Base-by-base conservation (phyloP, 148 eudicot species). In the Beta vulgaris region DNA sequence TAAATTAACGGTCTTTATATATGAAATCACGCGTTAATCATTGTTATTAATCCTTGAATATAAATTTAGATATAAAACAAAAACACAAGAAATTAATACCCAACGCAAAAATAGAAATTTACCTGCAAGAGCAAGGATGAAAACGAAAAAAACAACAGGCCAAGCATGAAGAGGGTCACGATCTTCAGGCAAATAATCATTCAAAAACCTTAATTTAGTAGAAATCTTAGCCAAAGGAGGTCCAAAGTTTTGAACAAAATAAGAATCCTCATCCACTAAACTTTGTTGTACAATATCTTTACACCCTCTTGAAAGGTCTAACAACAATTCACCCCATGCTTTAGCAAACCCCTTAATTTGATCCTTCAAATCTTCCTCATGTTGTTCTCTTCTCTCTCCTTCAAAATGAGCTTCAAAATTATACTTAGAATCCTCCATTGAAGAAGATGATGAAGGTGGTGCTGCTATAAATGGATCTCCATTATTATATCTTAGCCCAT, bases 121-220 rank as follows among this genome's bases (percentile, higher is more conserved):
- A 94, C 98, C 98, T 68, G 90, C 82, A 68, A 87, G 77, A 4
- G 97, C 89, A 15, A 94, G 81, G 64, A 94, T 15, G 71, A 85
- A 83, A 37, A 91, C 97, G 58, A 83, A 84, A 40, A 89, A 76
- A 29, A 94, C 79, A 23, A 94, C 93, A 67, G 90, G 86, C 98
- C 98, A 94, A 25, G 88, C 93, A 64, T 79, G 87, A 37, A 84
- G 42, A 13, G 98, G 98, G 79, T 94, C 88, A 49, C 98, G 93
- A 89, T 94, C 98, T 74, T 94, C 98, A 3, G 98, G 98, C 88
- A 94, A 82, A 71, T 73, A 92, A 80, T 94, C 97, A 79, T 94
- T 94, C 81, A 94, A 79, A 77, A 87, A 82, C 59, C 93, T 87
- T 53, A 94, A 69, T 67, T 71, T 87, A 44, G 57, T 76, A 0